phyloP scores from a whole-genome alignment of 2,329 filamentous ascomycete species.

The Colletotrichum sansevieriae region DNA sequence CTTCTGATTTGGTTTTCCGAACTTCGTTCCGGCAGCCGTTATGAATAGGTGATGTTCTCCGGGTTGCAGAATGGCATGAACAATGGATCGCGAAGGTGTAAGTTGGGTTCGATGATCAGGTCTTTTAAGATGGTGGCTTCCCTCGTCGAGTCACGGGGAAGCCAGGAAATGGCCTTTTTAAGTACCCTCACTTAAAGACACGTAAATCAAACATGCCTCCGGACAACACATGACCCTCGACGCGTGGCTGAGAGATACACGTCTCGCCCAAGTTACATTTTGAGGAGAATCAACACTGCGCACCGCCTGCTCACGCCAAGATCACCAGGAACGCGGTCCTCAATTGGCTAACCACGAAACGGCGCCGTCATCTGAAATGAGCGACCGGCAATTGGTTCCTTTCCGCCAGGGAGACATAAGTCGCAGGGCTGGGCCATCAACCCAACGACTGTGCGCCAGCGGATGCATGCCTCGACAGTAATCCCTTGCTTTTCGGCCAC shows the following conservation, averaged over 20 bases:
- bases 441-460: no score
- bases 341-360: not conserved
- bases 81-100: no score
- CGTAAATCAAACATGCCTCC: constrained; percentile 2
- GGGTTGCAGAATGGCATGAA: not conserved
- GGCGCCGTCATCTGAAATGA: constrained; percentile 3
- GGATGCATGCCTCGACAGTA: no score
- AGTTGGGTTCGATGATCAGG: no score
- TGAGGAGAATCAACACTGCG: constrained; percentile 5
- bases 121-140: no score
- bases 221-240: not conserved
- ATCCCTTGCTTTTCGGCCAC: no score
- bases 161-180: not conserved
- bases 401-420: not conserved
- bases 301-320: not conserved
- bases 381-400: not conserved
- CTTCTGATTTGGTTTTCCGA: not conserved
- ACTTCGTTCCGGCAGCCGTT: not conserved
- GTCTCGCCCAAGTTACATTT: not conserved
- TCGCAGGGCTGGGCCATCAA: not conserved
- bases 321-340: constrained; percentile 9
- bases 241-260: constrained; percentile 11
- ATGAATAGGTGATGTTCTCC: not conserved
- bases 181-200: not conserved
- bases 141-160: no score